Evolutionary conservation across 2,329 filamentous ascomycete species (phyloP), one percentile per base, ranked within the genome.

Genomic region (Aspergillus sp.): DNA sequence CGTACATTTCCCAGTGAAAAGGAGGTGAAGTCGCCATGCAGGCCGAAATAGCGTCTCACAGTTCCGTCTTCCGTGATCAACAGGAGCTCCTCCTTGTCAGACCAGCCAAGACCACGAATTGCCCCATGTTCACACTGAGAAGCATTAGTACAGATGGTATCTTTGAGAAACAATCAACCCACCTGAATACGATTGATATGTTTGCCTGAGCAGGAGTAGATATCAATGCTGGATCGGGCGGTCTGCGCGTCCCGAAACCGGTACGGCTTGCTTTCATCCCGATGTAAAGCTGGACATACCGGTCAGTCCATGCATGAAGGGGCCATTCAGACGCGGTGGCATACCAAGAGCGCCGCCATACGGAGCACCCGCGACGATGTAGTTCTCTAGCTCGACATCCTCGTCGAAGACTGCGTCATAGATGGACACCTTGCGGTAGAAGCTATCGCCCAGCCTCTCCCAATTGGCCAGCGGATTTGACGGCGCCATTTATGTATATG

Each of bases 1-100:
- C 71, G 57, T 69, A 81, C 83, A 71, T 95, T 88, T 49, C 93
- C 94, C 0, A 99, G 79, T 1, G 89, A 92, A 71, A 97, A 99
- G 53, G 96, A 92, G 14, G 88, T 90, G 68, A 99, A 99, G 68
- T 97, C 93, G 57, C 88, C 90, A 70, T 96, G 89, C n/a, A 99
- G 77, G 65, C 94, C 89, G 69, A 91, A 86, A 67, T 92, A 97
- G 71, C 91, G 94, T 55, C 92, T 83, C 41, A 97, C 93, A 1
- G 86, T 93, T 20, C 94, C 94, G 66, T 99, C 93, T 49, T 88
- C 84, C 9, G 91, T 90, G 47, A 97, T 86, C 0, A 97, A 88
- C 3, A 99, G 78, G 44, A 99, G 81, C 68, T 89, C 88, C 78
- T 99, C 94, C 59, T 97, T 91, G 65, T 96, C 93, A 17, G 92